These are phyloP conservation scores for Cupressus sempervirens DNA, from an alignment of 75 land plant genomes.

Conservation along the genomic window DNA sequence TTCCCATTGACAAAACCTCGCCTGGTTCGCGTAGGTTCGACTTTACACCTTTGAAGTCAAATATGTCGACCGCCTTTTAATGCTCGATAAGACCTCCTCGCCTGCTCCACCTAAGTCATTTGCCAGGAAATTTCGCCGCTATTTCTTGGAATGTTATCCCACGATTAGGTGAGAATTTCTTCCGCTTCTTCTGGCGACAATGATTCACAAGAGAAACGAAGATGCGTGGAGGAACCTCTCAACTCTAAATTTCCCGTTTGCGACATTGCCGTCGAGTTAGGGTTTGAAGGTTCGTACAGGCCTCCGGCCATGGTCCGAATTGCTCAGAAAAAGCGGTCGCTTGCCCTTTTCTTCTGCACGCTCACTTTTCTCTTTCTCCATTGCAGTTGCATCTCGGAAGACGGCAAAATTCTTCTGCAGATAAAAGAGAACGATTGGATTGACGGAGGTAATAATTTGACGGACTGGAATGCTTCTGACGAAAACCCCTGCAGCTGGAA, in stretches of 20 bases:
- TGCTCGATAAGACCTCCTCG: no score
- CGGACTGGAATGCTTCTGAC: constrained; percentile 43
- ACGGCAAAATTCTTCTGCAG: constrained; percentile 41
- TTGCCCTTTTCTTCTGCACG: neutral
- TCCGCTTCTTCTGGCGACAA: no score
- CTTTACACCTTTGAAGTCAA: no score
- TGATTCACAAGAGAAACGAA: no score
- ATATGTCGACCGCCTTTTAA: no score
- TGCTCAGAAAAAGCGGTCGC: neutral
- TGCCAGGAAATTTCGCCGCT: no score
- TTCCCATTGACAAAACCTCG: no score
- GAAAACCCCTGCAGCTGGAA: constrained; percentile 68
- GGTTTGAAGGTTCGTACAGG: neutral
- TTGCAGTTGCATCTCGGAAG: constrained; percentile 17
- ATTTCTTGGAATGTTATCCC: no score
- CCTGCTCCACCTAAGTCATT: no score
- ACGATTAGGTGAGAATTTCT: no score
- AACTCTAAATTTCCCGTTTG: neutral
- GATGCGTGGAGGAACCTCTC: no score
- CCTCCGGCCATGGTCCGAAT: neutral
- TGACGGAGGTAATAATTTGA: constrained; percentile 26
- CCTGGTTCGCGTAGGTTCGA: no score
- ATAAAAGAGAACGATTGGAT: constrained; percentile 18
- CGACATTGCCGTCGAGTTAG: neutral
- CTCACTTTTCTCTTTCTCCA: neutral